Evolutionary conservation across 805 yeast genomes (phyloP).

Genomic region (Jamesozyma lodderae): DNA sequence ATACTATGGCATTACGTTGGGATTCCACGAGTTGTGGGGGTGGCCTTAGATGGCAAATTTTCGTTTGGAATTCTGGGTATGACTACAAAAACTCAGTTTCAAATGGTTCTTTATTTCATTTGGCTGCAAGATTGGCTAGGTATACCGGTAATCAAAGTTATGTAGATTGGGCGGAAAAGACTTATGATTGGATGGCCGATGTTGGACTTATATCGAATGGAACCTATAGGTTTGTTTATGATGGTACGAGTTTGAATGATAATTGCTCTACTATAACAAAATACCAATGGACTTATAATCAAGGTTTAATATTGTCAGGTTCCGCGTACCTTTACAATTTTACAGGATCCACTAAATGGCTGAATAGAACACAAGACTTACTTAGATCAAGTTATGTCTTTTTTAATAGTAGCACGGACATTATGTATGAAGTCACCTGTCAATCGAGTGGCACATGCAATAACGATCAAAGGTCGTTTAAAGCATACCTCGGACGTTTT

Average conservation of each 20-base stretch:
- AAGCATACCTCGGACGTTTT: slow-evolving; percentile 67
- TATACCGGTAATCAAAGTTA: slow-evolving; percentile 69
- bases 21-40: slow-evolving; percentile 65
- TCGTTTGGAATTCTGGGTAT: slow-evolving; percentile 87
- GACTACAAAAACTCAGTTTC: slow-evolving; percentile 85
- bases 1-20: slow-evolving; percentile 87
- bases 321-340: slow-evolving; percentile 69
- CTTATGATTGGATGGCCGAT: slow-evolving; percentile 72
- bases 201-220: slow-evolving; percentile 37
- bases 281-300: slow-evolving; percentile 79
- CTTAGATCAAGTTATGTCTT: slow-evolving; percentile 47
- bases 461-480: slow-evolving; percentile 81
- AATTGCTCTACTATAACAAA: slow-evolving; percentile 55
- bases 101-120: slow-evolving; percentile 78
- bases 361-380: slow-evolving; percentile 44
- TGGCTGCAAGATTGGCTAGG: slow-evolving; percentile 79
- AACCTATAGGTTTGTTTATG: slow-evolving; percentile 40
- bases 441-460: slow-evolving; percentile 56
- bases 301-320: slow-evolving; percentile 70
- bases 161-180: slow-evolving; percentile 60
- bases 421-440: slow-evolving; percentile 75
- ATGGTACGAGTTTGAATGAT: slow-evolving; percentile 48
- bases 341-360: slow-evolving; percentile 62
- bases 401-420: slow-evolving; percentile 34
- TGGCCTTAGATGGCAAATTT: slow-evolving; percentile 94